phyloP scores from a whole-genome alignment of 2,329 filamentous ascomycete species.

The Trichothecium sympodiale region DNA sequence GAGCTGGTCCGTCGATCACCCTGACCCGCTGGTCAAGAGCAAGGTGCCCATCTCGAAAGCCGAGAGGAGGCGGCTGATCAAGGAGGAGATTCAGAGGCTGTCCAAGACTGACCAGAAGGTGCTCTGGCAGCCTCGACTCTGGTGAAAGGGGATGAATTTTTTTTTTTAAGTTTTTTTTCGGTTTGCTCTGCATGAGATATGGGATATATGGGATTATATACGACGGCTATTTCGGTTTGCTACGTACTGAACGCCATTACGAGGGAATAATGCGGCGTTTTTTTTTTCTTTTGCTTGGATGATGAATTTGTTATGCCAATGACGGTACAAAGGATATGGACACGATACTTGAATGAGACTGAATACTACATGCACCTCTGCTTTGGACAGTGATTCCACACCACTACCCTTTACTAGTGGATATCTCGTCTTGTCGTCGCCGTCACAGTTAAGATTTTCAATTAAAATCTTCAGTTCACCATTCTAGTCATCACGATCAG shows the following conservation, averaged over 20 bases:
- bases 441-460: too few species aligned
- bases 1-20: constrained; percentile 21
- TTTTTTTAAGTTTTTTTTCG: too few species aligned
- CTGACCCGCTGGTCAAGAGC: constrained; percentile 23
- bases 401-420: too few species aligned
- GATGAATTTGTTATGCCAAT: too few species aligned
- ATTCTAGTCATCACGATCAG: too few species aligned
- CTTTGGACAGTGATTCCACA: too few species aligned
- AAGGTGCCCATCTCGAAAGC: constrained; percentile 38
- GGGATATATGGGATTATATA: not conserved
- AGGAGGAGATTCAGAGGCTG: constrained; percentile 41
- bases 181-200: not conserved
- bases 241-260: not conserved
- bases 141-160: constrained; percentile 20
- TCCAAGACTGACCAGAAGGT: constrained; percentile 33
- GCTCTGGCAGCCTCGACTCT: constrained; percentile 45
- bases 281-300: not conserved
- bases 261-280: not conserved
- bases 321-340: too few species aligned
- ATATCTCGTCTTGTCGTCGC: too few species aligned
- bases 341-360: too few species aligned
- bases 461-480: too few species aligned
- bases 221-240: too few species aligned
- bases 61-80: constrained; percentile 45
- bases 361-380: too few species aligned